Evolutionary conservation across 257 asterid genomes (phyloP).

Genomic region (Cinchona pubescens): DNA sequence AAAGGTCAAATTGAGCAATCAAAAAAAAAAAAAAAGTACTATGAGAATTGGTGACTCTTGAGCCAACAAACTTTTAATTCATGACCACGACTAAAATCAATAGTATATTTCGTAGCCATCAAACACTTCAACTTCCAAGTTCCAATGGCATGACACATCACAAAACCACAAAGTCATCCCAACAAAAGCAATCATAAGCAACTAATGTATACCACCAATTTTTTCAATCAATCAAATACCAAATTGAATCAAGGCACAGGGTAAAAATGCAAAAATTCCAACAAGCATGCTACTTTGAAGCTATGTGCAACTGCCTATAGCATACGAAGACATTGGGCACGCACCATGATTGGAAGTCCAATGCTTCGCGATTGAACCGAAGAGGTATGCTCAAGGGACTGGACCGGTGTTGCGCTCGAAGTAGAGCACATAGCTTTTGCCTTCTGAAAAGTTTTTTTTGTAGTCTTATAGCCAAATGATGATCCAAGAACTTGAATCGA

Average conservation of each 20-base stretch:
- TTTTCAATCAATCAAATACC: too few species aligned
- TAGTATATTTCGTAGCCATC: too few species aligned
- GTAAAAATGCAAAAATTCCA: neutral
- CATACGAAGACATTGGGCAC: neutral
- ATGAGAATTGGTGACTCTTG: too few species aligned
- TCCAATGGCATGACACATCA: neutral
- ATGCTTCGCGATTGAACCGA: slow-evolving; percentile 16
- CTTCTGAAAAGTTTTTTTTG: slow-evolving; percentile 16
- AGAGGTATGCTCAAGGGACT: slow-evolving; percentile 22
- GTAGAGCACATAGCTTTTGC: slow-evolving; percentile 32
- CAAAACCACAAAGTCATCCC: neutral
- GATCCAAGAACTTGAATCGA: neutral
- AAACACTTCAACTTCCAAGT: neutral
- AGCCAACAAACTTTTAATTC: neutral
- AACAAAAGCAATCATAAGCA: neutral
- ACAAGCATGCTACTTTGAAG: neutral
- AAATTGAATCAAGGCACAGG: too few species aligned
- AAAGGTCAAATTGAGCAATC: too few species aligned
- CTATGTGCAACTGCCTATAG: neutral
- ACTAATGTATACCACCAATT: neutral
- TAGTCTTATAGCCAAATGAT: neutral
- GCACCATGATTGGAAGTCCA: slow-evolving; percentile 54
- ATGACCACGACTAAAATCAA: neutral
- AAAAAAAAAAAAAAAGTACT: too few species aligned
- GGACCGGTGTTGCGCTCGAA: slow-evolving; percentile 18